phyloP scores from a whole-genome alignment of 78 protist genomes.

The Polysphondylium violaceum region DNA sequence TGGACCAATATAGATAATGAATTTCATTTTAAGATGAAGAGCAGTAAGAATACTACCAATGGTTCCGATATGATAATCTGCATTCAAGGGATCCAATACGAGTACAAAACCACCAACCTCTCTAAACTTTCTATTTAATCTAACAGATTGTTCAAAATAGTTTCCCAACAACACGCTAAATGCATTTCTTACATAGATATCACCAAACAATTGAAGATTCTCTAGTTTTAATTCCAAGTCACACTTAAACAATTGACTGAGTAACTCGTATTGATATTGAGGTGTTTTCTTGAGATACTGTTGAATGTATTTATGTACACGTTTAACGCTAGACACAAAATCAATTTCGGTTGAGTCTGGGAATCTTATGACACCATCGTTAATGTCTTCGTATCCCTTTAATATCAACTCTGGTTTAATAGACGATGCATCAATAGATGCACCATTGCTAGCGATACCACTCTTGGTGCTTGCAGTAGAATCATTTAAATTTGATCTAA shows the following conservation, averaged over 20 bases:
- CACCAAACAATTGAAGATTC: conserved; percentile 78
- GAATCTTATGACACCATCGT: conserved; percentile 44
- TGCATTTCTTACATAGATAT: conserved; percentile 66
- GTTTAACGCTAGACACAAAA: conserved; percentile 34
- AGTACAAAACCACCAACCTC: conserved; percentile 69
- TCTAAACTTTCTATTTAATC: conserved; percentile 9
- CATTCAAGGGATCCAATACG: conserved; percentile 28
- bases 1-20: conserved; percentile 66
- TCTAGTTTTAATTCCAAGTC: conserved; percentile 59
- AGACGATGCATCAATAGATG: not conserved
- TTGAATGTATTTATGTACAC: conserved; percentile 3
- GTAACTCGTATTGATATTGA: conserved; percentile 56
- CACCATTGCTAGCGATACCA: not conserved
- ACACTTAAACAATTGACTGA: conserved; percentile 42
- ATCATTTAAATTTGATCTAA: no score
- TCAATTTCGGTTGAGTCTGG: conserved; percentile 4
- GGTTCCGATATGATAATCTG: conserved; percentile 25
- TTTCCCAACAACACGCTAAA: conserved; percentile 19
- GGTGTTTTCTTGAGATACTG: conserved; percentile 54
- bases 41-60: conserved; percentile 63
- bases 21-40: conserved; percentile 57
- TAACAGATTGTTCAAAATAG: conserved; percentile 31
- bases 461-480: no score
- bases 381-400: conserved; percentile 57
- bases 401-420: conserved; percentile 14